Conservation (phyloP, 2,329 filamentous ascomycete genomes). For the Sarocladium strictum region DNA sequence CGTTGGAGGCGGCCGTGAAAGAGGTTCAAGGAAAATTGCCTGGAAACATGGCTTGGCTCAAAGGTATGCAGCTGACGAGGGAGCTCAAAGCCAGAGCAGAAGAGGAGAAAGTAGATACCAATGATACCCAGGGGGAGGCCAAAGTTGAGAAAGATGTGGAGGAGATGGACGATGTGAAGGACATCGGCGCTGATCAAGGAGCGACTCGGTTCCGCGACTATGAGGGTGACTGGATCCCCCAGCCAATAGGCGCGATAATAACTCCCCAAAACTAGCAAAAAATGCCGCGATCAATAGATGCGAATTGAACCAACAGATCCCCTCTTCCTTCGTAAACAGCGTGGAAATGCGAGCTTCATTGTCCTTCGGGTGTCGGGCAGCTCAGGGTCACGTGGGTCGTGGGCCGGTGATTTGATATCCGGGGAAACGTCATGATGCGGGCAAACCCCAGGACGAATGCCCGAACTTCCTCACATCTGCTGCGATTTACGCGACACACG, state of each 20-base stretch:
- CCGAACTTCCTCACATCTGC: background rate
- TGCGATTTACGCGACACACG: background rate
- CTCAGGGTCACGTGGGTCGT: background rate
- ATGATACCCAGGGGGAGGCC: slow-evolving; percentile 1
- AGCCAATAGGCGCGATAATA: background rate
- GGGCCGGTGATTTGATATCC: background rate
- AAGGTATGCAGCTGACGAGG: slow-evolving; percentile 37
- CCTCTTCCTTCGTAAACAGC: background rate
- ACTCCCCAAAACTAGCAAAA: background rate
- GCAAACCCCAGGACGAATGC: background rate
- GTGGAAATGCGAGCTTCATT: background rate
- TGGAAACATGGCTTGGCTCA: slow-evolving; percentile 37
- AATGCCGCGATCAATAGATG: background rate
- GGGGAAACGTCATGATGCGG: background rate
- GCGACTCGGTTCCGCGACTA: background rate
- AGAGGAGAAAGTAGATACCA: slow-evolving; percentile 9
- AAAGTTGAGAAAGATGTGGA: background rate
- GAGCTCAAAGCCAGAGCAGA: slow-evolving; percentile 23
- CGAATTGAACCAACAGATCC: background rate
- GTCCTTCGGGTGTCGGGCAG: background rate
- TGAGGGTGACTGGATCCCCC: background rate
- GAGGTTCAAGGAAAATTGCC: slow-evolving; percentile 33
- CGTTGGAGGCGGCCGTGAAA: slow-evolving; percentile 31
- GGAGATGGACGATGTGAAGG: background rate
- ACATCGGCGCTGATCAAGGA: background rate